Percentiles rank a stretch among this genome's conserved stretches.
phyloP scores from a whole-genome alignment of 495 filamentous ascomycete species.

The Podospora conica region DNA sequence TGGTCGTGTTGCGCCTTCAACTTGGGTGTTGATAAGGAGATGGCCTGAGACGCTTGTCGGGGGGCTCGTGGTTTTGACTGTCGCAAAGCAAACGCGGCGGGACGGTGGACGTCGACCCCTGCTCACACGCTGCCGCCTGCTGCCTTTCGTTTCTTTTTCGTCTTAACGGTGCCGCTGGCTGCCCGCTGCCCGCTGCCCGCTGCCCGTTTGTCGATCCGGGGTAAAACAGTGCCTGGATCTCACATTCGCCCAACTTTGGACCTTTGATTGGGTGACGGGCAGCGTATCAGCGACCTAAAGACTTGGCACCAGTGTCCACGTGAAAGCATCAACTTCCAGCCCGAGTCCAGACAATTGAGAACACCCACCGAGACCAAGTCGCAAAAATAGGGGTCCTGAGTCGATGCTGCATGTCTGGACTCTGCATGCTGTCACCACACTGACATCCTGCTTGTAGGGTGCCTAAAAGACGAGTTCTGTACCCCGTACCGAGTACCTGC shows the following conservation, averaged over 20 bases:
- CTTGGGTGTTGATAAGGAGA: neutral
- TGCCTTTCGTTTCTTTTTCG: neutral
- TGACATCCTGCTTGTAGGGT: too few species aligned
- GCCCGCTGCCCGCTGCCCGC: too few species aligned
- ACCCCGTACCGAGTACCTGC: neutral
- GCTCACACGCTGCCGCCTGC: neutral
- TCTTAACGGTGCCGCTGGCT: constrained; percentile 2
- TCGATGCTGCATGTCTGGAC: neutral
- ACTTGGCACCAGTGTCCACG: neutral
- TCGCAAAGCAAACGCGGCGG: neutral
- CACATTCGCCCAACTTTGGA: neutral
- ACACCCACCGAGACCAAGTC: too few species aligned
- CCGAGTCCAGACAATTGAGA: too few species aligned
- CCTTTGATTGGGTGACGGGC: neutral
- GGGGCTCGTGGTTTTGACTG: neutral
- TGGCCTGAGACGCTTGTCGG: neutral
- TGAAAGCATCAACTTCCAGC: neutral
- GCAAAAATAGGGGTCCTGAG: too few species aligned
- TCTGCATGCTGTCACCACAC: too few species aligned
- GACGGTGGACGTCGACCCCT: neutral
- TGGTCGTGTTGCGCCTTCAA: neutral
- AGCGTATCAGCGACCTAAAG: neutral
- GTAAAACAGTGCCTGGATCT: neutral
- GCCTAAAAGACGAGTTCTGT: neutral
- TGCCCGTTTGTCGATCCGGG: constrained; percentile 13